Evolutionary conservation across 2,329 filamentous ascomycete species (phyloP), one percentile per base, ranked within the genome.

Genomic region (Sclerotinia subarctica): DNA sequence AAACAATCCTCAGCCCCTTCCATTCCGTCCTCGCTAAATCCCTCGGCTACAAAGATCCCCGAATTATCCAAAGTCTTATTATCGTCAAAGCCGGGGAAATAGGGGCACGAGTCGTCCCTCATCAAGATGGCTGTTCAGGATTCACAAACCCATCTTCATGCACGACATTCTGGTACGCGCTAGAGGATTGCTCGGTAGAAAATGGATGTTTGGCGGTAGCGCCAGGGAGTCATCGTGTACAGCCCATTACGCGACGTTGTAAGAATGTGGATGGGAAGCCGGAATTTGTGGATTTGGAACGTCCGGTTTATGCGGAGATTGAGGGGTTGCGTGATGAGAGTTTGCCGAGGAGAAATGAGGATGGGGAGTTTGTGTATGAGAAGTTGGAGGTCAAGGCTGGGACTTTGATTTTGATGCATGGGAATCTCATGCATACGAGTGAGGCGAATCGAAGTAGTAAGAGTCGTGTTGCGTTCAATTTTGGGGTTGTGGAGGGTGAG

Each of bases 361-460:
- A 13, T 8, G 51, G 62, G 1, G 62, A 35, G 5, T 46, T 54
- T 10, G 51, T 47, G 19, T 65, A 65, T 35, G 46, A 24, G 62
- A 65, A 65, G 13, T 46, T 65, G 51, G 62, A 65, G 21, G 62
- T 65, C n/a, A 1, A 35, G 46, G 62, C 62, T 7, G 62, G 62
- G 7, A 65, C 51, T 3, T 26, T 65, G 19, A 15, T 65, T 17
- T 54, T 65, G 51, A 65, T 65, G 62, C 62, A 65, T 65, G 51
- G 62, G 13, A 65, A 65, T 65, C 10, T 65, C 3, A 65, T 65
- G 62, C 62, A 65, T 19, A 65, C 13, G 26, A 65, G 62, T 32
- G 62, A 65, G 10, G 62, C 62, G 38, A 65, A 65, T 13, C 3
- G 6, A n/a, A 56, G 62, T 65, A 44, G 26, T 4, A 65, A 65